Conservation (phyloP, 2,329 filamentous ascomycete species). For the Diaporthe vexans region DNA sequence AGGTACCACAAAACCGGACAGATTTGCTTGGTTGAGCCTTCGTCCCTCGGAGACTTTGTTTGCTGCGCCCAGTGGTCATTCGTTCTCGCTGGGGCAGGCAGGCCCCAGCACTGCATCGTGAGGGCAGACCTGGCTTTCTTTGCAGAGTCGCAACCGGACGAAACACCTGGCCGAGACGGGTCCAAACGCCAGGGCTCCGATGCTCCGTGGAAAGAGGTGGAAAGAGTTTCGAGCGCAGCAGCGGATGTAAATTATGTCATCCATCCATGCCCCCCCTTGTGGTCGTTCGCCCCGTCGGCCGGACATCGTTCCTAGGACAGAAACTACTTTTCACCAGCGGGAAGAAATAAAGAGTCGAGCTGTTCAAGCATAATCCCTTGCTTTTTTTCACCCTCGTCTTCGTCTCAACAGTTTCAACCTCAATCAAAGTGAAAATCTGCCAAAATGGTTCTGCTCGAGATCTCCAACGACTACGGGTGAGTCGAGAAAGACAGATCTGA, state of each 20-base stretch:
- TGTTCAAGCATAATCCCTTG: not conserved
- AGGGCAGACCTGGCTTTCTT: conserved; percentile 1
- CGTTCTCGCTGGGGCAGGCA: too few species aligned
- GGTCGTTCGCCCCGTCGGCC: not conserved
- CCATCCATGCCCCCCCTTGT: conserved; percentile 15
- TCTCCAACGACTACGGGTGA: conserved; percentile 67
- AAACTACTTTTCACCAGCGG: conserved; percentile 2
- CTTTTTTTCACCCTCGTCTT: not conserved
- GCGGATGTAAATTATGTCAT: conserved; percentile 10
- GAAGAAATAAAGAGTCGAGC: not conserved
- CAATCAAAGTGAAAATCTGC: not conserved
- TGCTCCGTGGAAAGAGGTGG: not conserved
- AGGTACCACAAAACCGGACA: conserved; percentile 6
- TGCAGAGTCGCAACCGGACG: conserved; percentile 17
- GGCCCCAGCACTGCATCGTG: not conserved
- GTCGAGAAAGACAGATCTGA: conserved; percentile 41
- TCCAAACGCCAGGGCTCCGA: not conserved
- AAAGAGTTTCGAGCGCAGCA: not conserved
- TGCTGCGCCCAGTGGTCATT: too few species aligned
- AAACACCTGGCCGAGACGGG: conserved; percentile 30
- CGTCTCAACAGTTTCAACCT: not conserved
- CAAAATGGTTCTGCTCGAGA: conserved; percentile 59
- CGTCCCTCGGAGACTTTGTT: conserved; percentile 9
- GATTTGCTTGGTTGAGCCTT: conserved; percentile 12
- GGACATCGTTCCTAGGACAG: not conserved